Evolutionary conservation across 2,329 filamentous ascomycete genomes (phyloP).

Genomic region (Neofusicoccum sp.): DNA sequence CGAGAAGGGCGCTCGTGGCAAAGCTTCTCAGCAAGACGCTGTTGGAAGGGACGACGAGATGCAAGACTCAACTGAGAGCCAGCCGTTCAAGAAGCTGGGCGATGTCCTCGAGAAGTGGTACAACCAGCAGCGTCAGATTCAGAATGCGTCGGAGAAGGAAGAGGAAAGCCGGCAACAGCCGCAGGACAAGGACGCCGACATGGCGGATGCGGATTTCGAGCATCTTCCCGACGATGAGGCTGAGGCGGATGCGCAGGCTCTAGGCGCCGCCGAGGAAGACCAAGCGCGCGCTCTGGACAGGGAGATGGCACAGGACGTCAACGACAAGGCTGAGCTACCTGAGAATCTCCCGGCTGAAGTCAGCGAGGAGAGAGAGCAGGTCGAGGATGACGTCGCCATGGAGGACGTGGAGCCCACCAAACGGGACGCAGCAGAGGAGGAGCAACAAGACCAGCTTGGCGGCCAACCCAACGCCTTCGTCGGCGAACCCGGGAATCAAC

Average conservation of each 20-base stretch:
- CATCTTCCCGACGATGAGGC: slow-evolving; percentile 85
- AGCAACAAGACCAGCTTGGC: slow-evolving; percentile 31
- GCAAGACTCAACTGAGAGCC: slow-evolving; percentile 50
- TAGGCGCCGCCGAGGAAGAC: slow-evolving; percentile 86
- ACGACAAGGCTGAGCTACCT: slow-evolving; percentile 49
- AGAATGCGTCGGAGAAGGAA: slow-evolving; percentile 47
- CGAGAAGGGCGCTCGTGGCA: slow-evolving; percentile 59
- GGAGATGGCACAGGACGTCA: slow-evolving; percentile 78
- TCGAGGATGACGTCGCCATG: slow-evolving; percentile 48
- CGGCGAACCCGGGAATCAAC: slow-evolving; percentile 45
- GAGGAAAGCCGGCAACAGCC: slow-evolving; percentile 51
- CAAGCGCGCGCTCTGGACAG: slow-evolving; percentile 85
- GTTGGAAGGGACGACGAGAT: slow-evolving; percentile 39
- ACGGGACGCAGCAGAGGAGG: slow-evolving; percentile 26
- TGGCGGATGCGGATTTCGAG: slow-evolving; percentile 83
- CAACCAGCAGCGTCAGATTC: slow-evolving; percentile 81
- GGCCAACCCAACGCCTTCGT: slow-evolving; percentile 48
- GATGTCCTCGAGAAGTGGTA: slow-evolving; percentile 94
- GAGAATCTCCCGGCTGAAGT: slow-evolving; percentile 36
- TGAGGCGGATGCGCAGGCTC: slow-evolving; percentile 83
- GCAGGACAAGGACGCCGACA: slow-evolving; percentile 64
- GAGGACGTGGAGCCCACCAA: slow-evolving; percentile 45
- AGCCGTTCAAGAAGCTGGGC: slow-evolving; percentile 92
- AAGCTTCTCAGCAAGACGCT: slow-evolving; percentile 39
- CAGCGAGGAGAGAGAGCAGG: slow-evolving; percentile 26